Percentiles rank a stretch among this genome's conserved stretches.
phyloP scores from a whole-genome alignment of 257 asterid genomes.

The Solanum gracilifrons region DNA sequence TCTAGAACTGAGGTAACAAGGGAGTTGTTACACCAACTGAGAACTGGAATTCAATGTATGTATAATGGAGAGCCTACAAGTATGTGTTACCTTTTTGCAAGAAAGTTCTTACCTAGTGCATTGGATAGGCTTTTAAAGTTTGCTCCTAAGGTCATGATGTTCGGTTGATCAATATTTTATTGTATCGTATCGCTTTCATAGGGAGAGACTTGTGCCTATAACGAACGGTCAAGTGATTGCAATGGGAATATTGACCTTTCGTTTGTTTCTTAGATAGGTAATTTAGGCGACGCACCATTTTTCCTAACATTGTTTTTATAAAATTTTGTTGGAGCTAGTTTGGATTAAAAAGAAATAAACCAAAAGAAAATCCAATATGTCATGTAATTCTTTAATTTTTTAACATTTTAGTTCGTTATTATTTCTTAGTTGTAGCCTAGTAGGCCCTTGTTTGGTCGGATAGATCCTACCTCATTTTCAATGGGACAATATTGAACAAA shows the following conservation, averaged over 20 bases:
- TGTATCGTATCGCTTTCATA: not conserved
- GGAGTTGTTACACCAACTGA: slow-evolving; percentile 31
- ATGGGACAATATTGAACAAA: not conserved
- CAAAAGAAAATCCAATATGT: not conserved
- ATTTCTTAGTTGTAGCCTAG: not conserved
- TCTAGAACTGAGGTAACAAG: slow-evolving; percentile 23
- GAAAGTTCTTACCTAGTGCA: slow-evolving; percentile 45
- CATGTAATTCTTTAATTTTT: not conserved
- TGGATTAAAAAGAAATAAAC: not conserved
- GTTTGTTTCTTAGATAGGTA: not conserved
- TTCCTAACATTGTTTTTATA: not conserved
- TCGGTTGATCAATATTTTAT: not conserved
- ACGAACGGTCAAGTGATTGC: not conserved
- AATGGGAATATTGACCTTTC: not conserved
- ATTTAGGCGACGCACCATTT: not conserved
- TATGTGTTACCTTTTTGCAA: slow-evolving; percentile 65
- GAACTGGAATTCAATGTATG: slow-evolving; percentile 24
- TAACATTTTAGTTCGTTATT: not conserved
- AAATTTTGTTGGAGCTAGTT: not conserved
- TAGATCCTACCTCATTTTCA: not conserved
- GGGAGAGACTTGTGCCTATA: not conserved
- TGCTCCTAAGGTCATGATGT: slow-evolving; percentile 41
- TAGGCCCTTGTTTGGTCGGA: not conserved
- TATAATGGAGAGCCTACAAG: slow-evolving; percentile 51
- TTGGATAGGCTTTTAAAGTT: slow-evolving; percentile 48